Percentiles rank a stretch among this genome's conserved stretches.
Conservation (phyloP, 768 basidiomycete species). For the Coprinellus micaceus region DNA sequence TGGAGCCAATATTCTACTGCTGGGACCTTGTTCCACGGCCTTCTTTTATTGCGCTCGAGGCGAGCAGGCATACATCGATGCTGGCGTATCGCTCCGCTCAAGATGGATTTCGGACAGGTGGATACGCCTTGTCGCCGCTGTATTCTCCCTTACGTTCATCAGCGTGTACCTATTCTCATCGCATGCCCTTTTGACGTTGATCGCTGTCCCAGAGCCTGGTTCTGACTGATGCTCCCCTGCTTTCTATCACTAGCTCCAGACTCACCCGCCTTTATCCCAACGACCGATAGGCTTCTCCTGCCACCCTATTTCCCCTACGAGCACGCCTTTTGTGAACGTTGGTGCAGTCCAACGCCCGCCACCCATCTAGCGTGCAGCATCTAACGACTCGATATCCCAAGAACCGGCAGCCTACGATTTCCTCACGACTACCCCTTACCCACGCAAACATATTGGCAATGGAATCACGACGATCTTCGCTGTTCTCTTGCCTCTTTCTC, state of each 20-base stretch:
- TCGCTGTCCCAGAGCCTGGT: background rate
- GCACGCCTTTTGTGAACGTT: background rate
- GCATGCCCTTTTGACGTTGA: background rate
- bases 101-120: background rate
- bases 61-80: background rate
- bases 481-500: background rate
- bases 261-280: background rate
- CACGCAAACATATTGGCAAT: background rate
- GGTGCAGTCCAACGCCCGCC: too few species aligned
- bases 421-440: background rate
- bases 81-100: background rate
- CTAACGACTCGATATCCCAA: background rate
- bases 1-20: background rate
- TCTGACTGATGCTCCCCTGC: conserved; percentile 4
- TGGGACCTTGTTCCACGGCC: background rate
- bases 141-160: background rate
- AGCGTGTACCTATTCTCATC: background rate
- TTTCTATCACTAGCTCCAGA: too few species aligned
- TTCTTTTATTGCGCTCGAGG: background rate
- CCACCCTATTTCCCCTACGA: background rate
- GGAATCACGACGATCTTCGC: background rate
- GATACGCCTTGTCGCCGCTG: background rate
- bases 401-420: background rate
- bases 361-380: background rate
- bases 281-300: conserved; percentile 1